Evolutionary conservation across 192 early-diverging fungal species (phyloP), one percentile per base, ranked within the genome.

Genomic region (Umbelopsis vinacea): DNA sequence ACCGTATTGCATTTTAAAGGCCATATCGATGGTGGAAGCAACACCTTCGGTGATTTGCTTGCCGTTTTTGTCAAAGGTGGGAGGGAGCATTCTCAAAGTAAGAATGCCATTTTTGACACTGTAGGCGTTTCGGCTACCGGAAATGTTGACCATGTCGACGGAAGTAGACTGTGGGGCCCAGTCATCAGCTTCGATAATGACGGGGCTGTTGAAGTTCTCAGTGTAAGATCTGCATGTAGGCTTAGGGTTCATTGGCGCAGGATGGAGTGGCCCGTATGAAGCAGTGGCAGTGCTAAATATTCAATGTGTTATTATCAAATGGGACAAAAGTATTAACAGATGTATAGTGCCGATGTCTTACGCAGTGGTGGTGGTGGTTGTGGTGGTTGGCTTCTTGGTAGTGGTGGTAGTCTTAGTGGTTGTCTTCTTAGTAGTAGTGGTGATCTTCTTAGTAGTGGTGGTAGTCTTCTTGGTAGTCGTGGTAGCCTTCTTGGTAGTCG

Each of bases 1-100:
- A 46, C 84, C 84, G 45, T 81, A 85, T 43, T 79, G 77, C 54
- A 85, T 66, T 37, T 63, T 33, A 68, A 68, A 68, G 40, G 67
- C 67, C 40, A 68, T 47, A n/a, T 46, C 40, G 12, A 68, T 46
- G 14, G 67, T 68, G 43, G 67, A 22, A 47, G 67, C 67, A 4
- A 68, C 45, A 68, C 45, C 67, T 47, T 46, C 45, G 4, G 8
- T 21, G 4, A 14, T 46, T 7, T 15, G 67, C 14, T 68, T 0
- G 0, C 67, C 67, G n/a, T 6, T 45, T 43, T 24, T 29, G 43
- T 68, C 19, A 21, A 47, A 68, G 8, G 40, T 22, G 14, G 67
- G 67, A 17, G 10, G 40, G 14, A 68, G 40, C 45, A 68, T 47
- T 14, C 45, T 46, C 67, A 68, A 47, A 2, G 45, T 68, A 21